phyloP scores from a whole-genome alignment of 1,139 yeast species.

The Hyphopichia pseudoburtonii region DNA sequence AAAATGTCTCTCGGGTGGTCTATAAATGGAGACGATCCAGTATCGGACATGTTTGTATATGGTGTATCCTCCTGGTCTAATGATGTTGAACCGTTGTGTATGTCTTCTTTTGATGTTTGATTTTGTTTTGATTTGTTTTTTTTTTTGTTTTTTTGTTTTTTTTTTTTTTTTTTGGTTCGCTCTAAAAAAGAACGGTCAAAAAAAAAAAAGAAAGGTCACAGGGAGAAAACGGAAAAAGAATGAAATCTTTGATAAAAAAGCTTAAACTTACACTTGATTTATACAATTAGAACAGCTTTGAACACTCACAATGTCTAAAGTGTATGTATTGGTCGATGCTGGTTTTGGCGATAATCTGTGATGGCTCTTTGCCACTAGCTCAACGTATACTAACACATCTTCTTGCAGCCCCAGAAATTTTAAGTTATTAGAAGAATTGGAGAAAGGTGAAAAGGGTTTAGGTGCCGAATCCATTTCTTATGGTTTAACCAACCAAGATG shows the following conservation, averaged over 20 bases:
- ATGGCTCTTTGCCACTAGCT: no score
- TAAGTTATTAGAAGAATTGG: constrained; percentile 90
- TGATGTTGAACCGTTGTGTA: neutral
- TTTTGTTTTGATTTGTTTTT: neutral
- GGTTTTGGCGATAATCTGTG: no score
- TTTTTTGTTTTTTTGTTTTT: constrained; percentile 1
- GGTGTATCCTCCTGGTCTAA: no score
- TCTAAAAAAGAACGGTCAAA: neutral
- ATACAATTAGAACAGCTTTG: no score
- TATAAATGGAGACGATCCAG: constrained; percentile 44
- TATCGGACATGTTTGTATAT: constrained; percentile 12
- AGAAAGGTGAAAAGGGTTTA: constrained; percentile 95
- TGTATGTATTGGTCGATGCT: no score
- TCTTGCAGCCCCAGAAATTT: constrained; percentile 85
- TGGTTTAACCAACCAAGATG: constrained; percentile 86
- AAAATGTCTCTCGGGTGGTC: constrained; percentile 31
- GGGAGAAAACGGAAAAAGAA: neutral
- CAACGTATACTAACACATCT: constrained; percentile 16
- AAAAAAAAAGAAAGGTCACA: no score
- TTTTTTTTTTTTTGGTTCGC: constrained; percentile 1
- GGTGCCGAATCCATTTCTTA: constrained; percentile 97
- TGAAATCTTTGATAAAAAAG: no score
- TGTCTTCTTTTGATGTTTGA: constrained; percentile 4
- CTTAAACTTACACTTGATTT: no score
- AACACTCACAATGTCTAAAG: constrained; percentile 34